These are phyloP conservation scores for Zygoascus flipseniorum DNA, from an alignment of 805 yeast genomes.

Conservation along the genomic window DNA sequence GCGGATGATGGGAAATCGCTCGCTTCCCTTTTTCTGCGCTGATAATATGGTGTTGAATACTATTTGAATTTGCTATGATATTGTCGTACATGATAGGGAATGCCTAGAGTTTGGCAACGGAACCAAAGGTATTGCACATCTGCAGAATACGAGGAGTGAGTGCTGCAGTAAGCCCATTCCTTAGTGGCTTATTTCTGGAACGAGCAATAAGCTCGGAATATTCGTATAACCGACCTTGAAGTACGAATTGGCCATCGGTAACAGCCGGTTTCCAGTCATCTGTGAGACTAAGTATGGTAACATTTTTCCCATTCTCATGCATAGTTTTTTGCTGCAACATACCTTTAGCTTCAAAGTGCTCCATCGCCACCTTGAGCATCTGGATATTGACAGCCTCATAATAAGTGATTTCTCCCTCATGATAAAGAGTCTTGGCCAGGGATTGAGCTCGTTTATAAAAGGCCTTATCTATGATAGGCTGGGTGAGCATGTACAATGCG, in stretches of 20 bases:
- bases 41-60: too few species aligned
- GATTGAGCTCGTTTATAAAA: conserved; percentile 30
- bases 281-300: conserved; percentile 13
- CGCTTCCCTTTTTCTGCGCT: too few species aligned
- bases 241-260: conserved; percentile 9
- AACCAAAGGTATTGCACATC: conserved; percentile 5
- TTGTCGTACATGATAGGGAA: too few species aligned
- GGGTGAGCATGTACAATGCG: conserved; percentile 28
- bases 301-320: conserved; percentile 10
- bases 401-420: conserved; percentile 34
- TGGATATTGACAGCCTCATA: conserved; percentile 36
- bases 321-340: conserved; percentile 20
- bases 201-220: conserved; percentile 27
- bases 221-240: conserved; percentile 26
- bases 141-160: conserved; percentile 16
- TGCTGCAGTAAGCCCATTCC: conserved; percentile 20
- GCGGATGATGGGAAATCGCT: too few species aligned
- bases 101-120: conserved; percentile 2
- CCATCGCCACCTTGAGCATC: conserved; percentile 29
- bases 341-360: conserved; percentile 28
- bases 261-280: conserved; percentile 19
- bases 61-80: too few species aligned
- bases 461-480: conserved; percentile 21
- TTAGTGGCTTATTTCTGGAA: conserved; percentile 30
- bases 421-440: conserved; percentile 35